A percentile compares a stretch with the other conserved stretches of the same genome.
phyloP scores from a whole-genome alignment of 1,284 basidiomycete species.

The Ceratobasidium sp. region DNA sequence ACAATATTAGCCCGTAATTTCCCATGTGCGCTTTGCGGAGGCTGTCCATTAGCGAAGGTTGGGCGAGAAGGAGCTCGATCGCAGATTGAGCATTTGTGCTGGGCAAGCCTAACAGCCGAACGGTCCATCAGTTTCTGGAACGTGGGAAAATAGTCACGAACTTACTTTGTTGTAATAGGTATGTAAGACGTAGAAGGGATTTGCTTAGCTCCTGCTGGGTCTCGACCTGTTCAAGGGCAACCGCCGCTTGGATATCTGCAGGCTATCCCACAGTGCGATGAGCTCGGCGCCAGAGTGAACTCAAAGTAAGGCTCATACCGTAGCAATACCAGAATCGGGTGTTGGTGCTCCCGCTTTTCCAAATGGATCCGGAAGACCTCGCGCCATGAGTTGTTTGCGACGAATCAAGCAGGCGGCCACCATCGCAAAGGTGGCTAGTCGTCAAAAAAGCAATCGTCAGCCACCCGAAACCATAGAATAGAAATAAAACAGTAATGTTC shows the following conservation, averaged over 20 bases:
- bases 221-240: conserved; percentile 70
- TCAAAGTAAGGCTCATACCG: conserved; percentile 42
- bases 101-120: conserved; percentile 31
- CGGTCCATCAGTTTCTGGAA: conserved; percentile 2
- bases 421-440: conserved; percentile 91
- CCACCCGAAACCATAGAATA: neutral
- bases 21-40: conserved; percentile 89
- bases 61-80: conserved; percentile 83
- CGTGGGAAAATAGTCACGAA: conserved; percentile 32
- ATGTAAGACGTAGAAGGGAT: conserved; percentile 85
- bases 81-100: conserved; percentile 72
- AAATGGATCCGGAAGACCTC: conserved; percentile 84
- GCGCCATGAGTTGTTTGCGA: conserved; percentile 84
- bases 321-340: conserved; percentile 54
- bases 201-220: conserved; percentile 87
- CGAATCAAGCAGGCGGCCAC: conserved; percentile 91
- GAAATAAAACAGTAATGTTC: neutral
- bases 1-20: conserved; percentile 90
- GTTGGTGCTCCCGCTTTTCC: conserved; percentile 68
- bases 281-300: neutral
- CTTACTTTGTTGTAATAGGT: conserved; percentile 83
- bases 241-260: conserved; percentile 50
- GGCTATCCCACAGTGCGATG: conserved; percentile 46
- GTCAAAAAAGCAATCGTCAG: neutral
- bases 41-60: conserved; percentile 84